Base-by-base conservation (phyloP, 345 rosid species). In the Eucalyptus pauciflora region DNA sequence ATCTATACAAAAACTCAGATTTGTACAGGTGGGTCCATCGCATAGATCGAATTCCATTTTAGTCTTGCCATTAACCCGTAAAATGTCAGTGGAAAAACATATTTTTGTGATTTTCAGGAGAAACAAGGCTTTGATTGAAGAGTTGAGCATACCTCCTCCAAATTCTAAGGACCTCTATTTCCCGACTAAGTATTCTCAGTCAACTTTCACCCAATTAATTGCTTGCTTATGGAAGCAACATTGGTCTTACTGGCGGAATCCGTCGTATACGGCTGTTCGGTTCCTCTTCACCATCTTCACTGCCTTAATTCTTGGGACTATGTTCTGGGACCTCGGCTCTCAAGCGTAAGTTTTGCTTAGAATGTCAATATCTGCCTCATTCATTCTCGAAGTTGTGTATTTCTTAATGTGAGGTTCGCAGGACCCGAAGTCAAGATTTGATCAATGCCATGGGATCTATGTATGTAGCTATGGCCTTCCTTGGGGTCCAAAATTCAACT, bases 171-270 rank as follows among this genome's bases (percentile, higher is more conserved):
- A 93, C 56, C 92, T 94, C 45, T 52, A 90, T 85, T 94, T 93
- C 62, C 87, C 86, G 5, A 85, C 92, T 8, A 89, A 88, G 87
- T 92, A 92, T 71, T 90, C 94, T 0, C 92, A 89, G 25, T 86
- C 94, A 46, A 90, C 92, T 48, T 45, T 88, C 43, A 89, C 88
- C 29, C 95, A 93, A 45, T 92, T 91, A 80, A 17, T 31, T 16
- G 94, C 95, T 69, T 94, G 95, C 87, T 85, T 93, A 18, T 94
- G 95, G 95, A 93, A 93, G 89, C 94, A 94, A 88, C 92, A 88
- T 49, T 86, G 86, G 91, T 93, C 95, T 20, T 94, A 92, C 71
- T 93, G 95, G 95, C 90, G 93, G 11, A 94, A 94, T 87, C 90
- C 95, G 25, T 86, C 90, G 7, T 93, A 94, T 58, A 93, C 90